Evolutionary conservation across 2,329 filamentous ascomycete genomes (phyloP), one percentile per base, ranked within the genome.

Genomic region (Volutella citrinella): DNA sequence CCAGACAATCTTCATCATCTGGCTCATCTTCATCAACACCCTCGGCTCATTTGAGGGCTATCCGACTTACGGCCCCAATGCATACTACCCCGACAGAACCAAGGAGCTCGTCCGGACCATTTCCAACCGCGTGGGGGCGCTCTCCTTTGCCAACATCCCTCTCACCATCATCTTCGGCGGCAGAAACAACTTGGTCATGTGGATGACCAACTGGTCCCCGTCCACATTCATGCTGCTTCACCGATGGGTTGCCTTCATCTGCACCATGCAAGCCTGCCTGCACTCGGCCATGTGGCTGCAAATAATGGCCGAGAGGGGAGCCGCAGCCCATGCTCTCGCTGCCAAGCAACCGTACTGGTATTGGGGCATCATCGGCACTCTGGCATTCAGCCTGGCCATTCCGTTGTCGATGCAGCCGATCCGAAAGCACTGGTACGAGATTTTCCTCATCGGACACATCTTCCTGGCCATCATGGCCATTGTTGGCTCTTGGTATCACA

Each of bases 201-300:
- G 62, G 54, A 24, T 72, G 2, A 73, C 72, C 1, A 61, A 69
- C 43, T 75, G 70, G 69, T 64, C 58, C 1, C 65, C 71, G 39
- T 61, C 62, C 0, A 75, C 72, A 0, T 74, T 60, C 32, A 39
- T 74, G 4, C 48, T 74, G 0, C 54, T 74, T 1, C 72, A 77
- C 40, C 60, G 70, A 10, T 74, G 68, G 68, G 52, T 70, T 2
- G 71, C 69, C 1, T 52, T 61, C 15, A 55, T 76, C 7, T 64
- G 58, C 17, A 61, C 63, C 2, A 27, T 74, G 0, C 61, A 78
- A 28, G 67, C 64, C 1, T 48, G 65, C 8, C 27, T 76, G 0
- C 74, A 78, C 51, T 65, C 63, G 1, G 51, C 67, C n/a, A 47
- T 70, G 12, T 61, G 57, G 21, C 54, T 73, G 1, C 43, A 54